These are phyloP conservation scores for Neocallimastix lanati DNA, from an alignment of 192 early-diverging fungal species.

Conservation along the genomic window DNA sequence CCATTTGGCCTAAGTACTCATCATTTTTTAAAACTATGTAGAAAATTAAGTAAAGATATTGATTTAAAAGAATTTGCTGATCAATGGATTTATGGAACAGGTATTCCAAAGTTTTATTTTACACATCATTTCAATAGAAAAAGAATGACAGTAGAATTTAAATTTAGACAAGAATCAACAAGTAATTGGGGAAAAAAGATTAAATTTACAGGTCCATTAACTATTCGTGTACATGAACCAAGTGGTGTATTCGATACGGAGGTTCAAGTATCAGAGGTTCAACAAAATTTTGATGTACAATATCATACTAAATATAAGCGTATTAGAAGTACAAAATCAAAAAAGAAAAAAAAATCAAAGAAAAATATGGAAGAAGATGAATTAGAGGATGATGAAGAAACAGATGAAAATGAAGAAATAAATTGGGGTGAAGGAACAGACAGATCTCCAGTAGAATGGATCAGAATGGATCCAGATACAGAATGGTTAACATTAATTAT, in stretches of 20 bases:
- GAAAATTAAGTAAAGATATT: slow-evolving; percentile 61
- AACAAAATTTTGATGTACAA: slow-evolving; percentile 67
- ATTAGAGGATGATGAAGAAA: slow-evolving; percentile 15
- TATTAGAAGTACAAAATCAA: slow-evolving; percentile 58
- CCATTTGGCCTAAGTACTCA: slow-evolving; percentile 41
- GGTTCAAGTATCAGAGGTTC: slow-evolving; percentile 47
- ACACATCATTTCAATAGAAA: slow-evolving; percentile 79
- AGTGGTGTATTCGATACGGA: slow-evolving; percentile 33
- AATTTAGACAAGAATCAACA: slow-evolving; percentile 48
- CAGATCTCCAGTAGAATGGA: slow-evolving; percentile 77
- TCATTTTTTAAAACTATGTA: slow-evolving; percentile 59
- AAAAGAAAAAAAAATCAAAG: slow-evolving; percentile 27
- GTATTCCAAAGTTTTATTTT: slow-evolving; percentile 74
- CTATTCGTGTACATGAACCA: slow-evolving; percentile 34
- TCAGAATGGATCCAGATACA: slow-evolving; percentile 80
- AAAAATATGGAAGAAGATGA: slow-evolving; percentile 21
- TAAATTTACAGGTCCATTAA: slow-evolving; percentile 33
- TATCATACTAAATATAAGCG: slow-evolving; percentile 98
- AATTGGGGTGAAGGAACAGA: slow-evolving; percentile 4
- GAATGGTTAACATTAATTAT: slow-evolving; percentile 81
- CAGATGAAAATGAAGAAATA: slow-evolving; percentile 12
- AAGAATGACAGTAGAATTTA: slow-evolving; percentile 87
- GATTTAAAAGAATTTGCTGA: slow-evolving; percentile 67
- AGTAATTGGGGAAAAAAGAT: slow-evolving; percentile 16
- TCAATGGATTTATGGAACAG: slow-evolving; percentile 87